These are phyloP conservation scores for Collybiopsis confluens DNA, from an alignment of 768 basidiomycete species.

Conservation along the genomic window DNA sequence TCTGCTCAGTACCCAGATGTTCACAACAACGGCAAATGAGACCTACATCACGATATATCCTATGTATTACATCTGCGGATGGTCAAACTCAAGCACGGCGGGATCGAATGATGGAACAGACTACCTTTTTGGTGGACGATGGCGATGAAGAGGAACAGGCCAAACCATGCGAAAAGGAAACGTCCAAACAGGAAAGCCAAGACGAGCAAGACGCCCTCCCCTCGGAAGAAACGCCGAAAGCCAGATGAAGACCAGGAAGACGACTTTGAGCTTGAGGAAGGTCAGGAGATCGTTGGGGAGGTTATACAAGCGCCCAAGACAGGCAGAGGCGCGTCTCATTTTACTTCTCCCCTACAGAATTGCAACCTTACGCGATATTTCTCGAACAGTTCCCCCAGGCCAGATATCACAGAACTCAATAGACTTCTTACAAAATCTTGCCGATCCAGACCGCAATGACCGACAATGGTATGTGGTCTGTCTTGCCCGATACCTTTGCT, in stretches of 20 bases:
- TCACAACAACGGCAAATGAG: neutral
- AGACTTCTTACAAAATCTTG: slow-evolving; percentile 66
- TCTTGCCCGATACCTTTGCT: neutral
- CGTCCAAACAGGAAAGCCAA: slow-evolving; percentile 79
- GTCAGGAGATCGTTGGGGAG: slow-evolving; percentile 66
- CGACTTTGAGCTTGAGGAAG: slow-evolving; percentile 50
- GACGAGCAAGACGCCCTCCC: slow-evolving; percentile 72
- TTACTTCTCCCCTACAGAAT: too few species aligned
- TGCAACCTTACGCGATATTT: neutral
- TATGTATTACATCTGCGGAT: slow-evolving; percentile 69
- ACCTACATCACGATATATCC: slow-evolving; percentile 87
- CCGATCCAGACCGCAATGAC: slow-evolving; percentile 77
- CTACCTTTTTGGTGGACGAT: slow-evolving; percentile 68
- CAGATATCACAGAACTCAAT: slow-evolving; percentile 84
- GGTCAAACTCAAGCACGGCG: slow-evolving; percentile 73
- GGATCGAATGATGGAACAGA: slow-evolving; percentile 52
- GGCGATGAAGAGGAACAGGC: slow-evolving; percentile 78
- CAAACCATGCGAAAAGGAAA: slow-evolving; percentile 62
- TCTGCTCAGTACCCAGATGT: neutral
- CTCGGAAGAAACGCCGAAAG: slow-evolving; percentile 25
- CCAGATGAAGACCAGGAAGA: slow-evolving; percentile 34
- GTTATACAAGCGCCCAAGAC: slow-evolving; percentile 80
- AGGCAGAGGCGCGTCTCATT: slow-evolving; percentile 57
- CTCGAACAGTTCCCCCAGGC: slow-evolving; percentile 68
- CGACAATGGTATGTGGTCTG: slow-evolving; percentile 60